Base-by-base conservation (phyloP, 148 eudicot genomes). In the Linanthus parryae region DNA sequence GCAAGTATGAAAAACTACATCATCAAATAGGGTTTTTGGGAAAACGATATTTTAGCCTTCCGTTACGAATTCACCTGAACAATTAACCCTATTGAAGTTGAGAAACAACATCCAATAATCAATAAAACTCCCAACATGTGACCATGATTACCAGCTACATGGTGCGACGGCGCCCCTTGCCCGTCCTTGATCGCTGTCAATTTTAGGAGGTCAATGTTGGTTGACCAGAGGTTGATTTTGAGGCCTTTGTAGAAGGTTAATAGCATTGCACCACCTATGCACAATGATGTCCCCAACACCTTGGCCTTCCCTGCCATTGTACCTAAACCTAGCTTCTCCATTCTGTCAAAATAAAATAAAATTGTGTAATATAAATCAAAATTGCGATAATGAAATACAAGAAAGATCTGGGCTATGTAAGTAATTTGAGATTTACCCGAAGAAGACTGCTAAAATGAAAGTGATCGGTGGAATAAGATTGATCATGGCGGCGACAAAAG, bases 261-360 rank as follows among this genome's bases (percentile, higher is more conserved):
- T 1, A 87, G 21, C 92, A 80, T 87, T 27, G 96, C 92, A 35
- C 96, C 96, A 28, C 71, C 65, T 4, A 87, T 74, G 21, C 88
- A 79, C 22, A 76, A 25, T 12, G 75, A 8, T 10, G 92, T 87
- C 23, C 96, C 96, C 8, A 56, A 10, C 21, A 81, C 57, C 55
- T 87, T 87, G 21, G 92, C 85, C 64, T 71, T 78, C 1, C 96
- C 92, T 28, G 88, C 30, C 2, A 24, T 15, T 28, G 75, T 59
- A 47, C 65, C 44, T 47, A 69, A 33, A 17, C 55, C 73, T 50
- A 81, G 39, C 29, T 14, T 75, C 61, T 85, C 94, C 66, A 81
- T 28, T 75, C 96, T 83, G 59, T 5, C 2, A 19, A 5, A 31
- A 11, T 5, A 31, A 31, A 31, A 31, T 5, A 31, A 31, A 31